phyloP scores from a whole-genome alignment of 495 filamentous ascomycete genomes.

The Penicillium argentinense region DNA sequence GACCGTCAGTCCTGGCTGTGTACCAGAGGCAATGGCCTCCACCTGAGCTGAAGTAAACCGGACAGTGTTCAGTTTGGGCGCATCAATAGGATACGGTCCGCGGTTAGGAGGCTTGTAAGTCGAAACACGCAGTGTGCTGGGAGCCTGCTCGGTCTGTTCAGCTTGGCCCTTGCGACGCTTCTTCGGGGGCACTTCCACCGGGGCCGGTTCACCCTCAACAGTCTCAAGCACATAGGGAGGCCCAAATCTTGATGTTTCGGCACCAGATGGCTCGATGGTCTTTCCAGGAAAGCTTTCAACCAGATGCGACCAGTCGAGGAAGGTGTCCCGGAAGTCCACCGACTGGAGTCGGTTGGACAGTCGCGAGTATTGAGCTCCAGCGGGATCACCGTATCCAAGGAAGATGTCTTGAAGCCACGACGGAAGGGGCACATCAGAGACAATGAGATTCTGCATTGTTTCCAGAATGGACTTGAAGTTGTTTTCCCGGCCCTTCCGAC shows the following conservation, averaged over 20 bases:
- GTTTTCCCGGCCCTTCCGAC: conserved; percentile 86
- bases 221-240: conserved; percentile 84
- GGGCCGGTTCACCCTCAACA: conserved; percentile 45
- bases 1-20: conserved; percentile 90
- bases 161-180: conserved; percentile 78
- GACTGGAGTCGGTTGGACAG: conserved; percentile 73
- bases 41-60: conserved; percentile 91
- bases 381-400: conserved; percentile 91
- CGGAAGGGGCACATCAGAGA: conserved; percentile 83
- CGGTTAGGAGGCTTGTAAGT: conserved; percentile 90
- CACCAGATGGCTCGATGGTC: conserved; percentile 72
- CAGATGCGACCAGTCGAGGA: conserved; percentile 93
- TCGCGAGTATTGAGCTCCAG: conserved; percentile 80
- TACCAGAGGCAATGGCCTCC: conserved; percentile 90
- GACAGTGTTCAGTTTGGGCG: conserved; percentile 77
- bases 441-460: conserved; percentile 81
- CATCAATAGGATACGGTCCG: conserved; percentile 88
- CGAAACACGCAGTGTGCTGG: conserved; percentile 74
- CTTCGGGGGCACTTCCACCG: conserved; percentile 62
- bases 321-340: conserved; percentile 90
- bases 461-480: conserved; percentile 96
- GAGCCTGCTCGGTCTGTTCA: conserved; percentile 57
- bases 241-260: conserved; percentile 69
- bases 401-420: conserved; percentile 96
- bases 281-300: conserved; percentile 83